These are phyloP conservation scores for Pythium scleroteichum DNA, from an alignment of 352 stramenopile genomes.

Conservation along the genomic window DNA sequence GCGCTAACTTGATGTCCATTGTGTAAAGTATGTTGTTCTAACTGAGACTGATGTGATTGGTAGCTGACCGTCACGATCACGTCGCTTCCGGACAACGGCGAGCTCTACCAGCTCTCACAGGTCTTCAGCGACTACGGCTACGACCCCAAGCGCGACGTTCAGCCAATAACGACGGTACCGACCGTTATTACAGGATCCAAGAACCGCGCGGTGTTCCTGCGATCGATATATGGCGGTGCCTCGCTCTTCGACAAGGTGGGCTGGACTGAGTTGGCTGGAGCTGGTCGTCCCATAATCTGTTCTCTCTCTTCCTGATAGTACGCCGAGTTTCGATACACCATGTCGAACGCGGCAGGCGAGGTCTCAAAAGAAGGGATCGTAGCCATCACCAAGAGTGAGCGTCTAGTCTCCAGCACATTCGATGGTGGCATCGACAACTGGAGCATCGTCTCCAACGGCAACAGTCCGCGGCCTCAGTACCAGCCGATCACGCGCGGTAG, in stretches of 20 bases:
- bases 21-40: no score
- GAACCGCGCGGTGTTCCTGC: conserved; percentile 84
- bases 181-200: conserved; percentile 79
- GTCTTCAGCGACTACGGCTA: conserved; percentile 89
- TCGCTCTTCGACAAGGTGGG: conserved; percentile 62
- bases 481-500: conserved; percentile 69
- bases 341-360: conserved; percentile 60
- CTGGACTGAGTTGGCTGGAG: background rate
- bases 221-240: conserved; percentile 58
- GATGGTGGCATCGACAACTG: conserved; percentile 77
- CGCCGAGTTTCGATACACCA: conserved; percentile 86
- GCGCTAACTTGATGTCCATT: no score
- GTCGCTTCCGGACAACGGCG: conserved; percentile 75
- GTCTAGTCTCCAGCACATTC: conserved; percentile 86
- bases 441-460: conserved; percentile 72
- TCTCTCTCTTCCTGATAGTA: conserved; percentile 39
- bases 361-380: conserved; percentile 74
- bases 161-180: conserved; percentile 54
- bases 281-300: background rate
- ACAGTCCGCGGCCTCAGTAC: conserved; percentile 32
- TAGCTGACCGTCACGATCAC: conserved; percentile 82
- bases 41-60: background rate
- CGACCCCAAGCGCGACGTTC: conserved; percentile 76
- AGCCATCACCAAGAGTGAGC: conserved; percentile 66
- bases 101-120: conserved; percentile 89